Percentiles rank a stretch among this genome's conserved stretches.
These are phyloP conservation scores for Seiridium cupressi DNA, from an alignment of 2,329 filamentous ascomycete genomes.

Conservation along the genomic window DNA sequence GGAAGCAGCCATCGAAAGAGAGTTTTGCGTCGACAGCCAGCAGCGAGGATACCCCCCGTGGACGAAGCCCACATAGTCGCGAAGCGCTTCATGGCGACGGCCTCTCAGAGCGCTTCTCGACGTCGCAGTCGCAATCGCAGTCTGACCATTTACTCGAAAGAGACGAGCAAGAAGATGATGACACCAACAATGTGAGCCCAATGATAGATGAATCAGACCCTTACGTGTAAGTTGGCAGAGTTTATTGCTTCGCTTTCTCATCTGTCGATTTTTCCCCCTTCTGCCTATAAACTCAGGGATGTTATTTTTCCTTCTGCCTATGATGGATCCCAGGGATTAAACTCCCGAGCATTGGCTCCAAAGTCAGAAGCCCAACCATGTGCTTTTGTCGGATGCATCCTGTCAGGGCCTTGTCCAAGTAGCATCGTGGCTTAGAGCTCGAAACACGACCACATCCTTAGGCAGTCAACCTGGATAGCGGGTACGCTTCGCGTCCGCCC, in stretches of 20 bases:
- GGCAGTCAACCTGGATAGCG: no score
- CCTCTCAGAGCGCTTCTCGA: background rate
- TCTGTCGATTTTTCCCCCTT: background rate
- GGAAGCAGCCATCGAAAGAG: conserved; percentile 40
- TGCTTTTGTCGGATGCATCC: no score
- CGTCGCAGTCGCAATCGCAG: background rate
- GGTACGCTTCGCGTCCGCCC: no score
- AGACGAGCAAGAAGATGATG: conserved; percentile 1
- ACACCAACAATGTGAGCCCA: background rate
- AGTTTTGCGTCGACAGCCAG: conserved; percentile 27
- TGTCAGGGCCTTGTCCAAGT: background rate
- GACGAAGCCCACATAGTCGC: conserved; percentile 22
- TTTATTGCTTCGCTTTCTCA: background rate
- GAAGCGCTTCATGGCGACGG: conserved; percentile 9
- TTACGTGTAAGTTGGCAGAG: background rate
- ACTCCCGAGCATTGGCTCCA: background rate
- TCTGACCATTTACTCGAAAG: background rate
- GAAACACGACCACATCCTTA: no score
- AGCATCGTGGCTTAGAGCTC: background rate
- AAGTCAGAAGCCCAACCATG: background rate
- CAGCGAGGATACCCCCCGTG: conserved; percentile 27
- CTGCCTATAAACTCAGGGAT: no score
- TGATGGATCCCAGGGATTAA: no score
- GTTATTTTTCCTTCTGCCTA: no score
- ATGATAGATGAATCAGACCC: background rate